Conservation (phyloP, 768 basidiomycete species). For the Lactarius tabidus region DNA sequence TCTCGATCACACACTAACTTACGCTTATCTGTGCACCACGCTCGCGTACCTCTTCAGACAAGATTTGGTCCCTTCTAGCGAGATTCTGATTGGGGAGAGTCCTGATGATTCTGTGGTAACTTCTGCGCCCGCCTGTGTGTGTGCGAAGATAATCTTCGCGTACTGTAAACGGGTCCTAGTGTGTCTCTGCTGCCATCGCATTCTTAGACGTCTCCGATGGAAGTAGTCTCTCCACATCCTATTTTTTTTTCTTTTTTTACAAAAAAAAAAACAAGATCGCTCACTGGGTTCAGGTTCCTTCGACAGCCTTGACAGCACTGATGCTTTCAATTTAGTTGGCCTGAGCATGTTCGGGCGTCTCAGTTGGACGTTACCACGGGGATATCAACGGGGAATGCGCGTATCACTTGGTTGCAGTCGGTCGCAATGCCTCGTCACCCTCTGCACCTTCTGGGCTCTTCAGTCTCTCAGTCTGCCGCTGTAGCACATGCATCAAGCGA, state of each 20-base stretch:
- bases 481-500: not conserved
- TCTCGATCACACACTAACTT: not conserved
- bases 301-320: not conserved
- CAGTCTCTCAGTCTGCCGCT: not conserved
- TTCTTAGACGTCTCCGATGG: not conserved
- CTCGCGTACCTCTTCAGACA: not conserved
- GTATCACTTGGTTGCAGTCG: not conserved
- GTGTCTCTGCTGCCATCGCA: not conserved
- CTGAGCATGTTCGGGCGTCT: not conserved
- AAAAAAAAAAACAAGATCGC: too few species aligned
- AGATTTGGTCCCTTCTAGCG: not conserved
- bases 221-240: not conserved
- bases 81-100: not conserved
- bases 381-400: not conserved
- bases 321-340: not conserved
- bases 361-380: not conserved
- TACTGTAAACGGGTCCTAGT: not conserved
- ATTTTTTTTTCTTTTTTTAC: too few species aligned
- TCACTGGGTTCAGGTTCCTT: not conserved
- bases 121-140: not conserved
- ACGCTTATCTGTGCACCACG: not conserved
- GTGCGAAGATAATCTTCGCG: not conserved
- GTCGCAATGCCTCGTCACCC: not conserved
- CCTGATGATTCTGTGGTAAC: not conserved
- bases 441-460: too few species aligned